A percentile compares a stretch with the other conserved stretches of the same genome.
Evolutionary conservation across 2,329 filamentous ascomycete genomes (phyloP).

Genomic region (Penicillium olsonii): DNA sequence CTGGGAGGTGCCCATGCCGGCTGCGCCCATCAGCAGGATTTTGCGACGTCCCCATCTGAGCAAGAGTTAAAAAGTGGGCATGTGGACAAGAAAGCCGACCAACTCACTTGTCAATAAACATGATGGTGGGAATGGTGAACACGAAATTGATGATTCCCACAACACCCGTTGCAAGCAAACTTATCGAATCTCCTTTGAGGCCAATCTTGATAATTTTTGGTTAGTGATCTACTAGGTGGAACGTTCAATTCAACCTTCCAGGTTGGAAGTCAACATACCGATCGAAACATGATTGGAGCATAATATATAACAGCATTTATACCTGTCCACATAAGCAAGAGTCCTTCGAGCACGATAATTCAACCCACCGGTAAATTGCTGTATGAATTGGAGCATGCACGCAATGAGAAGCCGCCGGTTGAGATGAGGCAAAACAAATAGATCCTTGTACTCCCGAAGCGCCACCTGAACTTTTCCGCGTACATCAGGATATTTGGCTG

Average conservation of each 20-base stretch:
- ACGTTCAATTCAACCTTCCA: too few species aligned
- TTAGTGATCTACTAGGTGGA: too few species aligned
- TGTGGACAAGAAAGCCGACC: neutral
- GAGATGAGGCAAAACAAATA: conserved; percentile 40
- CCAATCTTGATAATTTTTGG: conserved; percentile 26
- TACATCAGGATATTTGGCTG: conserved; percentile 65
- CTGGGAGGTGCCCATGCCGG: conserved; percentile 69
- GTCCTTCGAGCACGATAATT: too few species aligned
- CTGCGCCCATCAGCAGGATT: conserved; percentile 48
- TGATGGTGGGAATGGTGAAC: conserved; percentile 31
- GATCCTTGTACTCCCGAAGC: conserved; percentile 21
- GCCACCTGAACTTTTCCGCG: conserved; percentile 39
- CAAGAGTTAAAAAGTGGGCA: neutral
- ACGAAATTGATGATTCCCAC: conserved; percentile 32
- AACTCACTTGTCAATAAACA: conserved; percentile 28
- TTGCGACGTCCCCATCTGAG: conserved; percentile 30
- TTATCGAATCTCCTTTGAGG: conserved; percentile 23
- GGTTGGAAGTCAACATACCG: neutral
- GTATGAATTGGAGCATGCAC: conserved; percentile 28
- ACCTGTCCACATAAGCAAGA: neutral
- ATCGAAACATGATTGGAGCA: conserved; percentile 26
- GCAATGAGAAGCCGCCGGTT: conserved; percentile 45
- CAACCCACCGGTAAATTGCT: conserved; percentile 48
- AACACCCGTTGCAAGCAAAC: conserved; percentile 32
- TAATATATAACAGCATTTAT: conserved; percentile 44